Conservation (phyloP, 306 rosid species). For the Pyrus bretschneideri region DNA sequence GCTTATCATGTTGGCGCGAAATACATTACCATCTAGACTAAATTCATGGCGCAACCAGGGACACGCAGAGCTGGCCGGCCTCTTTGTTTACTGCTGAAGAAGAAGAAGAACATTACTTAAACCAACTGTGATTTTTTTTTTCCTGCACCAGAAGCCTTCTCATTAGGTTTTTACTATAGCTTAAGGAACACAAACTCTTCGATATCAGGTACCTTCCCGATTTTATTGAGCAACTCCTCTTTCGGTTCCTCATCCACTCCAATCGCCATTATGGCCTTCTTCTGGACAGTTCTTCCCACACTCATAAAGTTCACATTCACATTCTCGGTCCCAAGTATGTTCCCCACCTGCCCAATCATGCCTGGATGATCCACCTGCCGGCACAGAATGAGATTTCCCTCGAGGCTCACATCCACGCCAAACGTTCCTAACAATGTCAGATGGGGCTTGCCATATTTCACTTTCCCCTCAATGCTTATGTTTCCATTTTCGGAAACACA, state of each 20-base stretch:
- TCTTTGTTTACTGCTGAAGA: neutral
- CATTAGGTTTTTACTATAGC: conserved; percentile 22
- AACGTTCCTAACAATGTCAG: conserved; percentile 60
- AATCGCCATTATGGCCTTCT: conserved; percentile 78
- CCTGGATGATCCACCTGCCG: conserved; percentile 87
- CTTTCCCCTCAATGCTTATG: conserved; percentile 76
- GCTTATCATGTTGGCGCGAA: neutral
- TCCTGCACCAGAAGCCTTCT: neutral
- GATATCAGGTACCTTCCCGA: conserved; percentile 61
- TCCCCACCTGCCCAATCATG: conserved; percentile 83
- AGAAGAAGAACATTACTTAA: neutral
- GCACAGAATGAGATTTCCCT: conserved; percentile 78
- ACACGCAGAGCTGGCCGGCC: neutral
- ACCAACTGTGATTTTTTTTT: neutral
- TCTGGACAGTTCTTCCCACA: conserved; percentile 63
- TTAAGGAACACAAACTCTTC: conserved; percentile 89
- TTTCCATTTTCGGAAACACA: conserved; percentile 47
- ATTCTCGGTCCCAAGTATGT: conserved; percentile 52
- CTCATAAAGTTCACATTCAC: conserved; percentile 94
- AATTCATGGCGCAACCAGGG: neutral
- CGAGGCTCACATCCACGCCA: conserved; percentile 76
- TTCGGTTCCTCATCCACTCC: conserved; percentile 87
- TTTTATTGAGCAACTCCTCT: conserved; percentile 41
- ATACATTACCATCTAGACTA: neutral
- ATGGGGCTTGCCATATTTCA: conserved; percentile 68